Base-by-base conservation (phyloP, 371 early-diverging fungal species). In the Chytridium lagenaria region DNA sequence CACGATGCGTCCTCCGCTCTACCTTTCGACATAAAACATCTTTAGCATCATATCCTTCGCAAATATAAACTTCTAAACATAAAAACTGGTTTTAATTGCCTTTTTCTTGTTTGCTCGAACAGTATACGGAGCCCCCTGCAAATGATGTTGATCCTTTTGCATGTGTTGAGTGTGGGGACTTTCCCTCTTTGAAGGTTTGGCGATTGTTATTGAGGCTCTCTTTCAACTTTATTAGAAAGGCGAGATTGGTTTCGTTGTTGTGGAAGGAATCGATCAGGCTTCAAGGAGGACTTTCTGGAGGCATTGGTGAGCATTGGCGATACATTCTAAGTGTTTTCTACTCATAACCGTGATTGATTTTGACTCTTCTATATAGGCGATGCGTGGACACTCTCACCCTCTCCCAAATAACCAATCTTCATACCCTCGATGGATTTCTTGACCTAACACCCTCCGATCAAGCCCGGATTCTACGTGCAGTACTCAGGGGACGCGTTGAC, bases 261-360 rank as follows among this genome's bases (percentile, higher is more conserved):
- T 30, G 57, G 5, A 10, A 26, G 57, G 57, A 26, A 23, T 16
- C 10, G 30, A 55, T 55, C 26, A 7, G 30, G 30, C 7, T 5
- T 15, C 10, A 16, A 5, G 57, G 57, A 55, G 26, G 57, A 10
- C 10, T 5, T 7, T 15, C 15, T 55, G 57, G 57, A 55, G 57
- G 57, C 57, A 55, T 55, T 55, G 57, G 57, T 55, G 30, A 30
- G 57, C n/a, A n/a, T n/a, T n/a, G n/a, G n/a, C n/a, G n/a, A 10
- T 7, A 55, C 57, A 26, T 15, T 19, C 30, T 30, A 5, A 5
- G 16, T 7, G 15, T 26, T 5, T 55, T 55, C 23, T 10, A 26
- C 30, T 23, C 57, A 19, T 10, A 55, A 15, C 7, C 23, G 15
- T 55, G 10, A 55, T 16, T 10, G 7, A 5, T 55, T 10, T 23